Percentiles rank a stretch among this genome's conserved stretches.
These are phyloP conservation scores for Chaetomiaceae sp. DNA, from an alignment of 2,329 filamentous ascomycete species.

Conservation along the genomic window DNA sequence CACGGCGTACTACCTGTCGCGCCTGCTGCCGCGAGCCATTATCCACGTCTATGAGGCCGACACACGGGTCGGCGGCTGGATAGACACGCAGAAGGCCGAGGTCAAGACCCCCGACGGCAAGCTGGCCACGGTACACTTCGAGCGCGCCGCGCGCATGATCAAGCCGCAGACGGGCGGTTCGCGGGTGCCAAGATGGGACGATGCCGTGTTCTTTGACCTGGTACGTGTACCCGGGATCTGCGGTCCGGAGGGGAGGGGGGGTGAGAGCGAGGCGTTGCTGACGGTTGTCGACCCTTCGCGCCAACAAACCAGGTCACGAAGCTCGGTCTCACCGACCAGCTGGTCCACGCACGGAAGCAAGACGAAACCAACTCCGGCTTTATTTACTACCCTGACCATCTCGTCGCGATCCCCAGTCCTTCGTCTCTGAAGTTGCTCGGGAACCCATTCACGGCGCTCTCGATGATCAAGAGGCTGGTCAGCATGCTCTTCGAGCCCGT, in stretches of 20 bases:
- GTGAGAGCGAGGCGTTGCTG: neutral
- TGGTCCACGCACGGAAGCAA: constrained; percentile 44
- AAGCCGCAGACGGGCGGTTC: constrained; percentile 40
- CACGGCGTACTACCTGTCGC: constrained; percentile 70
- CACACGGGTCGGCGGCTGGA: constrained; percentile 74
- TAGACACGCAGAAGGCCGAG: constrained; percentile 60
- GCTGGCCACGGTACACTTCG: constrained; percentile 61
- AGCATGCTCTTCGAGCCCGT: constrained; percentile 49
- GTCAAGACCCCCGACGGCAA: constrained; percentile 51
- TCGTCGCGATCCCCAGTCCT: constrained; percentile 51
- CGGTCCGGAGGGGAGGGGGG: constrained; percentile 22
- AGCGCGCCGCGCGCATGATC: constrained; percentile 77
- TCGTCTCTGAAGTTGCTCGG: neutral
- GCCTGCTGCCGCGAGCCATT: constrained; percentile 57
- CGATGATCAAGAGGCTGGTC: constrained; percentile 30
- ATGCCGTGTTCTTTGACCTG: constrained; percentile 64
- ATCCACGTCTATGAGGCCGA: constrained; percentile 79
- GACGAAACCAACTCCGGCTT: constrained; percentile 59
- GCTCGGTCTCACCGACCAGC: constrained; percentile 47
- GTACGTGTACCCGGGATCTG: constrained; percentile 43
- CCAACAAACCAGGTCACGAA: constrained; percentile 13
- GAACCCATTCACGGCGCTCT: constrained; percentile 26
- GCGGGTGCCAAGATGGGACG: constrained; percentile 47
- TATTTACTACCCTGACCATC: constrained; percentile 82
- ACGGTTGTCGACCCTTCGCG: neutral